Base-by-base conservation (phyloP, 768 basidiomycete genomes). In the Boletus vinaceobasis region DNA sequence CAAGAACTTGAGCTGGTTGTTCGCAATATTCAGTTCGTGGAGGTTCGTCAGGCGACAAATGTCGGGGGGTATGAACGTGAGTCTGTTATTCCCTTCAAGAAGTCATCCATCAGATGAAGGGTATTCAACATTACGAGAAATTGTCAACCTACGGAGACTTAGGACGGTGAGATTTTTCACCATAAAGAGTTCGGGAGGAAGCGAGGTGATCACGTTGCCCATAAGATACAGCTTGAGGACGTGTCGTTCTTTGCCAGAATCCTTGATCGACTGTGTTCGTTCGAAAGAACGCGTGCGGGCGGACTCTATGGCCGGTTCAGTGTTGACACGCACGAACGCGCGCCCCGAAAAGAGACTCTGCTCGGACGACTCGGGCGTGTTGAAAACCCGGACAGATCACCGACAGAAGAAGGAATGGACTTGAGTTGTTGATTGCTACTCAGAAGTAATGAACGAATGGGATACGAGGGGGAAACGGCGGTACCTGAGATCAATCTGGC, bases 11-110 rank as follows among this genome's bases (percentile, higher is more conserved):
- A 90, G 69, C 32, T 70, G 66, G 65, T 90, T 90, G 50, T 77
- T 74, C 0, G 84, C 75, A 4, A 90, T 61, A 55, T 88, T 86
- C 7, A 90, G 74, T 42, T 84, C 79, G 46, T 74, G 73, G 3
- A 90, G 76, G 46, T 79, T 78, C 9, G 63, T 71, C 17, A 90
- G 73, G 7, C 71, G 72, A 19, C 68, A 73, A 35, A 90, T 84
- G 48, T 86, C 86, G 0, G 88, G 81, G 2, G 88, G 87, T 19
- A 90, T 66, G 38, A 70, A 73, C 2, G 70, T 75, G 7, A 91
- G 68, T 11, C 65, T 61, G 61, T 91, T 91, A 5, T 70, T 71
- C 4, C 85, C 88, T 88, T 57, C 7, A 42, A 36, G 23, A 47
- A 29, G 17, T 47, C 13, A 15, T 19, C 26, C 29, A 36, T 38